Evolutionary conservation across 441 rosid genomes (phyloP).

Genomic region (Dalechampia spathulata): DNA sequence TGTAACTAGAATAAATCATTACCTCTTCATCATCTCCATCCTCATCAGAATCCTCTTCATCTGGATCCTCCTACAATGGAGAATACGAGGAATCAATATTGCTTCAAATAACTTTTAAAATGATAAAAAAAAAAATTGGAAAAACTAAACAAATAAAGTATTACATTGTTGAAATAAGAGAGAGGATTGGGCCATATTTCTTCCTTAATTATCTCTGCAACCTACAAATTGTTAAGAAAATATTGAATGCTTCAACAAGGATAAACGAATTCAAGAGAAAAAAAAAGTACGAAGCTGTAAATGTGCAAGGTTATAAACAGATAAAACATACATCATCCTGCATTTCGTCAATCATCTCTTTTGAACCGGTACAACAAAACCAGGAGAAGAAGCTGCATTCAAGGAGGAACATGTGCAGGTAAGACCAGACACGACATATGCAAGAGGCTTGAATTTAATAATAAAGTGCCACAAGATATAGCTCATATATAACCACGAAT

Average conservation of each 20-base stretch:
- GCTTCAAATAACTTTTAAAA: neutral
- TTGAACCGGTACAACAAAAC: constrained; percentile 59
- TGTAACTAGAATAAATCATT: no score
- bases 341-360: constrained; percentile 55
- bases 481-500: no score
- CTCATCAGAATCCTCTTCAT: constrained; percentile 71
- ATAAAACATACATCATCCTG: constrained; percentile 60
- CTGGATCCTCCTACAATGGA: constrained; percentile 78
- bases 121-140: neutral
- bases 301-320: neutral
- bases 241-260: neutral
- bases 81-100: constrained; percentile 8
- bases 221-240: constrained; percentile 29
- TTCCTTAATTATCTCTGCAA: constrained; percentile 92
- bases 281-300: neutral
- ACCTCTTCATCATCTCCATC: constrained; percentile 59
- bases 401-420: constrained; percentile 6
- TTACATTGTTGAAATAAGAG: constrained; percentile 77
- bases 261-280: neutral
- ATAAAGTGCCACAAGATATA: neutral
- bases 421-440: neutral
- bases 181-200: constrained; percentile 97
- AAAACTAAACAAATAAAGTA: neutral
- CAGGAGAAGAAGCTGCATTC: constrained; percentile 80
- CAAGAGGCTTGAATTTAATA: neutral